phyloP scores from a whole-genome alignment of 1,139 yeast genomes.

The Kluyveromyces sp. region DNA sequence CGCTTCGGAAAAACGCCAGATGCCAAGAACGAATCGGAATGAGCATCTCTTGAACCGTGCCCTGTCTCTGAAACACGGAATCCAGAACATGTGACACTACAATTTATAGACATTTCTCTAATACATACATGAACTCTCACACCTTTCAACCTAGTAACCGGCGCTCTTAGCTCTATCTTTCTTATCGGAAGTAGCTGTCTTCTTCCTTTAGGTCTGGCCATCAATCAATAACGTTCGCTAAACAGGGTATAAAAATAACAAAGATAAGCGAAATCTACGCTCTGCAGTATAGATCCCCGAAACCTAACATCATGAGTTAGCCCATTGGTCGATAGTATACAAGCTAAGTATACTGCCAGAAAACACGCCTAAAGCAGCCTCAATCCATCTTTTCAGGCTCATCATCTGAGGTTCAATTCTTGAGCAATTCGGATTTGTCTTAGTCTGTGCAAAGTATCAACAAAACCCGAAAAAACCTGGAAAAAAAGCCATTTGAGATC shows the following conservation, averaged over 20 bases:
- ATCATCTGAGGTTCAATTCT: not conserved
- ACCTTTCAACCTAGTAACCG: not conserved
- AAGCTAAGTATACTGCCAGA: no score
- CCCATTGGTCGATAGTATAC: no score
- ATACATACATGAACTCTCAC: not conserved
- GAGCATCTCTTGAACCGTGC: conserved; percentile 2
- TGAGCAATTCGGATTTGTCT: not conserved
- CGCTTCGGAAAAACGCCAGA: conserved; percentile 5
- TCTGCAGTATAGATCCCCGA: no score
- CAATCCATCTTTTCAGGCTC: no score
- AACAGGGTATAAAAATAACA: not conserved
- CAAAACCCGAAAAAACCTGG: not conserved
- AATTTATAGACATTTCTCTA: no score
- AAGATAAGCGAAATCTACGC: no score
- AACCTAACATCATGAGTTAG: no score
- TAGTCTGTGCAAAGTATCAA: not conserved
- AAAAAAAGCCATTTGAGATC: not conserved
- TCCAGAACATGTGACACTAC: conserved; percentile 1
- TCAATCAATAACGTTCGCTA: no score
- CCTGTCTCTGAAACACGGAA: conserved; percentile 2
- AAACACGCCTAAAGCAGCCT: no score
- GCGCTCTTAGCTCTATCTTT: no score
- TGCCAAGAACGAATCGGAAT: conserved; percentile 2
- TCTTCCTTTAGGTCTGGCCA: not conserved
- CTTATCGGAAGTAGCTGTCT: no score